Evolutionary conservation across 106 monocot genomes (phyloP).

Genomic region (Vanilla planifolia): DNA sequence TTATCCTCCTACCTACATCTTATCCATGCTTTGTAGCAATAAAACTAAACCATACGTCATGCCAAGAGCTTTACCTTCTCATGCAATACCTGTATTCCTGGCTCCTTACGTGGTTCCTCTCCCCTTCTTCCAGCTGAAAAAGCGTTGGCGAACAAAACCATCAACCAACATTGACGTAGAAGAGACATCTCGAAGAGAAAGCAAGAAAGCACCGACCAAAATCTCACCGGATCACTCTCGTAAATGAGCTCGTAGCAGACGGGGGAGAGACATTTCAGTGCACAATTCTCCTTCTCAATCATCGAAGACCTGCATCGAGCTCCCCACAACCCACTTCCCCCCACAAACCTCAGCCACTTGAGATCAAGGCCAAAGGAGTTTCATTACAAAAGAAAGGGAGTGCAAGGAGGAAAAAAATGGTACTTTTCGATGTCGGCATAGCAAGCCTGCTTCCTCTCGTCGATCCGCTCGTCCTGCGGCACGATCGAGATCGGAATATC

Average conservation of each 20-base stretch:
- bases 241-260: conserved; percentile 61
- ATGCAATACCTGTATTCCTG: conserved; percentile 88
- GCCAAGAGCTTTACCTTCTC: conserved; percentile 87
- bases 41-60: too few relatives aligned
- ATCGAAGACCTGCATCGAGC: conserved; percentile 46
- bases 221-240: conserved; percentile 70
- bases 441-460: conserved; percentile 60
- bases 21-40: too few relatives aligned
- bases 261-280: conserved; percentile 60
- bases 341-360: background rate
- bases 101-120: conserved; percentile 54
- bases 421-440: conserved; percentile 84
- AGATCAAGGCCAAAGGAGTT: background rate
- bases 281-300: conserved; percentile 76
- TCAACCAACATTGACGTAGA: background rate
- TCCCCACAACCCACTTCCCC: conserved; percentile 73
- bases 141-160: background rate
- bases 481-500: background rate
- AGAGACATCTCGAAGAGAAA: background rate
- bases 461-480: conserved; percentile 53
- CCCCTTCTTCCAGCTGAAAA: conserved; percentile 77
- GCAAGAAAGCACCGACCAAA: background rate
- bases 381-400: background rate
- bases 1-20: too few relatives aligned
- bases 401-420: background rate